Evolutionary conservation across 164 flowering plant genomes (phyloP).

Genomic region (Stephania cephalantha): DNA sequence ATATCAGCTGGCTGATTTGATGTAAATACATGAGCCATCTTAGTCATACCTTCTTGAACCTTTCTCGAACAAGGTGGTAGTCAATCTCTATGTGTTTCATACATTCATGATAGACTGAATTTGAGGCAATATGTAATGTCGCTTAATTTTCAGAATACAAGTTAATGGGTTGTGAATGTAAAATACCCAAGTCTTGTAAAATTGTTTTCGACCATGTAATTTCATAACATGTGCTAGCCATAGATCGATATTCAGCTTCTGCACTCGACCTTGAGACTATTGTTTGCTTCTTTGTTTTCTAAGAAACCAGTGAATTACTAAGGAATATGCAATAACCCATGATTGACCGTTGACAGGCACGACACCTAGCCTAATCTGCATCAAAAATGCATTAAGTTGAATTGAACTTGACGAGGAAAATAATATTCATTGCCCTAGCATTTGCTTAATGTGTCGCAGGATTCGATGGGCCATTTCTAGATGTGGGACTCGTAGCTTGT

Average conservation of each 20-base stretch:
- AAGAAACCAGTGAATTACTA: neutral
- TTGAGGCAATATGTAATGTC: constrained; percentile 11
- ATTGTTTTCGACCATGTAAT: constrained; percentile 1
- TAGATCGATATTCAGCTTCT: neutral
- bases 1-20: neutral
- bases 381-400: constrained; percentile 5
- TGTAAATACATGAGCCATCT: neutral
- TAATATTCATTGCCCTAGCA: neutral
- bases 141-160: constrained; percentile 13
- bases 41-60: constrained; percentile 6
- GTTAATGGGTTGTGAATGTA: neutral
- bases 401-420: neutral
- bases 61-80: neutral
- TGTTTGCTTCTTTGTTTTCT: constrained; percentile 3
- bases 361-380: neutral
- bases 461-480: neutral
- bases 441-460: neutral
- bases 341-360: neutral
- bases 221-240: neutral
- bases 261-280: neutral
- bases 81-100: constrained; percentile 16
- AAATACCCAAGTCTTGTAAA: neutral
- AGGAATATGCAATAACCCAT: constrained; percentile 1
- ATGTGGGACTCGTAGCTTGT: constrained; percentile 2
- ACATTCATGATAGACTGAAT: constrained; percentile 13